phyloP scores from a whole-genome alignment of 495 filamentous ascomycete genomes.

The Talaromyces thailandensis region DNA sequence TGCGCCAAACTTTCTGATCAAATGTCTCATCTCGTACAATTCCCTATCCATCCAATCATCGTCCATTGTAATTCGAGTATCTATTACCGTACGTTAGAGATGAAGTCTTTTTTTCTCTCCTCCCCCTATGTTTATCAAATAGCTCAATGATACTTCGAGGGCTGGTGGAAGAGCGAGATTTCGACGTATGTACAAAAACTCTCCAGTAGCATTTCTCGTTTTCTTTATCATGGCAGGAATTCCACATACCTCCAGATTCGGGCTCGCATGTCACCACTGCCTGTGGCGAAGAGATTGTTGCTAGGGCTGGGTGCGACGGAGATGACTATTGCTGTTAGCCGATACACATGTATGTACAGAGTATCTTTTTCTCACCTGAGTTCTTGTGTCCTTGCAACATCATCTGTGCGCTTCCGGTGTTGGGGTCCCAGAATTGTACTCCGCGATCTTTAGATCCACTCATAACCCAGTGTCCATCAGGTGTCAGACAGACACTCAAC shows the following conservation, averaged over 20 bases:
- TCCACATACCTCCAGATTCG: conserved; percentile 74
- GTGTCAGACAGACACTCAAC: conserved; percentile 78
- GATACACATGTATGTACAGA: conserved; percentile 7
- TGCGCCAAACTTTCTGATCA: conserved; percentile 28
- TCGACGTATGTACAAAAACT: background rate
- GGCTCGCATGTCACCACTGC: conserved; percentile 82
- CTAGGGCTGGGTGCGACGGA: conserved; percentile 79
- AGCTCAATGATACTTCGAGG: conserved; percentile 5
- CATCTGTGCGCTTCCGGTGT: conserved; percentile 77
- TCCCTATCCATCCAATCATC: conserved; percentile 26
- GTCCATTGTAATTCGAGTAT: conserved; percentile 37
- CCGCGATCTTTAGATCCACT: conserved; percentile 86
- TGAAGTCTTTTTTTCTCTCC: conserved; percentile 1
- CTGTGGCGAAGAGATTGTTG: conserved; percentile 75
- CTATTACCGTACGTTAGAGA: conserved; percentile 15
- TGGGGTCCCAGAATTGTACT: conserved; percentile 89
- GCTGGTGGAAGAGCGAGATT: background rate
- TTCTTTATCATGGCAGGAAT: conserved; percentile 3
- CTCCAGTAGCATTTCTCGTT: conserved; percentile 4
- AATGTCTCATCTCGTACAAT: background rate
- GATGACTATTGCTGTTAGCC: conserved; percentile 50
- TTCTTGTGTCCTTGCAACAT: conserved; percentile 94
- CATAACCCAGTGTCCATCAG: conserved; percentile 82
- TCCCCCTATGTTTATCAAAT: background rate
- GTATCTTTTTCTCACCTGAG: conserved; percentile 45